Evolutionary conservation across 345 rosid genomes (phyloP).

Genomic region (Dimocarpus longan): DNA sequence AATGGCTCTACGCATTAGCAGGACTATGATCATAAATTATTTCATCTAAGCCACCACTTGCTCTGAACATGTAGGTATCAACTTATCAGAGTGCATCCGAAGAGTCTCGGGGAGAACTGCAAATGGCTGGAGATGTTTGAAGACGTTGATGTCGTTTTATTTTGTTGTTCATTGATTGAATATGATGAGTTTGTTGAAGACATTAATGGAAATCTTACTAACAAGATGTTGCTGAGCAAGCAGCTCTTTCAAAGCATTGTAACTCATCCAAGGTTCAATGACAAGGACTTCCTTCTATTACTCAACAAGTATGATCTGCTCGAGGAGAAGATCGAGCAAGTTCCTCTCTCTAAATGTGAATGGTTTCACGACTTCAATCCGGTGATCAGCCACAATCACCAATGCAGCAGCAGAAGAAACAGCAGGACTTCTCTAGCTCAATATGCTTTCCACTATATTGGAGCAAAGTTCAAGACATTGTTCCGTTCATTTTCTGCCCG

Average conservation of each 20-base stretch:
- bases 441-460: conserved; percentile 70
- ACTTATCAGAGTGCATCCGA: conserved; percentile 76
- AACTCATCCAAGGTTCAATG: conserved; percentile 56
- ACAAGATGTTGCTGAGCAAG: conserved; percentile 86
- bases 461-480: conserved; percentile 68
- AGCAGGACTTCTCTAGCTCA: conserved; percentile 54
- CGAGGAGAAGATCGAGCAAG: conserved; percentile 62
- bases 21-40: neutral
- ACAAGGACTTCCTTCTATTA: conserved; percentile 75
- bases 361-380: conserved; percentile 85
- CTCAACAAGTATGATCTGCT: conserved; percentile 84
- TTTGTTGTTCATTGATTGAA: conserved; percentile 71
- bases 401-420: conserved; percentile 24
- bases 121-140: conserved; percentile 89
- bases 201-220: conserved; percentile 47
- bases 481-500: conserved; percentile 49
- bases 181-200: conserved; percentile 57
- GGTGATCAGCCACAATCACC: conserved; percentile 44
- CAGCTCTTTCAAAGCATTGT: conserved; percentile 59
- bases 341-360: conserved; percentile 66
- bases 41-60: neutral
- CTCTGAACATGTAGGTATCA: conserved; percentile 59
- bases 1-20: neutral
- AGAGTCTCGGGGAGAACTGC: conserved; percentile 70
- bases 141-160: conserved; percentile 67